Base-by-base conservation (phyloP, 2,329 filamentous ascomycete species). In the Cadophora sp. region DNA sequence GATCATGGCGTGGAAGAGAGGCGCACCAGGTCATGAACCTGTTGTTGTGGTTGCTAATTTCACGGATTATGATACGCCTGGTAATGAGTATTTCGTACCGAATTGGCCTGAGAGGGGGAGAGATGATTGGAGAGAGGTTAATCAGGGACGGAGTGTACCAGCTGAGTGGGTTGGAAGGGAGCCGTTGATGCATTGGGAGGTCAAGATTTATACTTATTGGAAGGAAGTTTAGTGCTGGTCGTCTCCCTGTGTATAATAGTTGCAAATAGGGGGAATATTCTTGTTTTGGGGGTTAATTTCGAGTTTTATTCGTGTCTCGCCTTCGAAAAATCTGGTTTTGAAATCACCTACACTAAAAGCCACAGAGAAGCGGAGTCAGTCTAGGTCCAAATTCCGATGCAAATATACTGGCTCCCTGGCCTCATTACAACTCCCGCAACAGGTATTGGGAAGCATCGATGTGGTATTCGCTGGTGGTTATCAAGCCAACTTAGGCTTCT, bases 1-100 rank as follows among this genome's bases (percentile, higher is more conserved):
- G 47, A 66, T 71, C 45, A 70, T 71, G 67, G 70, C 70, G 13
- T 70, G 68, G 70, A 68, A 45, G 14, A 62, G 70, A 60, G 68
- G 70, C 4, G 59, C 39, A 7, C 30, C 27, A 5, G 62, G 59
- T 14, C 47, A 66, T 7, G 66, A 56, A 22, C 62, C 62, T 3
- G 68, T 70, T 3, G 68, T 71, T 30, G 62, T 71, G 2, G 70
- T 70, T 6, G 70, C 67, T 1, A 71, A 70, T 27, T 71, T 71
- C 45, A 58, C 53, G 5, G 69, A 68, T 45, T 48, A 68, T 33
- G 59, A 66, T 65, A 68, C 65, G 4, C 55, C 60, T 24, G 69
- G 69, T n/a, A 22, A 36, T 14, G 62, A 67, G 20, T 71, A 71
- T 64, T 48, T 69, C 11, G 48, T 71, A 36, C 33, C 33, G 2